A percentile compares a stretch with the other conserved stretches of the same genome.
phyloP scores from a whole-genome alignment of 2,329 filamentous ascomycete genomes.

The Cladosporium phlei region DNA sequence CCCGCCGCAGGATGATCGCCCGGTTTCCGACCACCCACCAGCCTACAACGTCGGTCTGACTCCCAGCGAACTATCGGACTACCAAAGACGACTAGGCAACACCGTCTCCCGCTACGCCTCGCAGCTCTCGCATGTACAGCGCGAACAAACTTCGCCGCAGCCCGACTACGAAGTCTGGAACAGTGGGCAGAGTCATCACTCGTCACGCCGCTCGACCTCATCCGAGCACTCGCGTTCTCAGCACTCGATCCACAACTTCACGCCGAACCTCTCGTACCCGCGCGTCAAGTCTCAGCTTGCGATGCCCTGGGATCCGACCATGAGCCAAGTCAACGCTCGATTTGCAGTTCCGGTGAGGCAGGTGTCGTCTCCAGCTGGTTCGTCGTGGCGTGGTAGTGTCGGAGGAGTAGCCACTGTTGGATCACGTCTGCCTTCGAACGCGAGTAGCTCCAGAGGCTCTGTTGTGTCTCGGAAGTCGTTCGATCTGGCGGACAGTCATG shows the following conservation, averaged over 20 bases:
- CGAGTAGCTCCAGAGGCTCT: neutral
- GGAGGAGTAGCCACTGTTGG: too few species aligned
- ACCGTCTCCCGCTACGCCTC: constrained; percentile 6
- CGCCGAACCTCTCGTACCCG: neutral
- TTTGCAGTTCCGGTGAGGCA: too few species aligned
- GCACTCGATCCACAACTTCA: neutral
- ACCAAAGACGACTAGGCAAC: neutral
- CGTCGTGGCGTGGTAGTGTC: too few species aligned
- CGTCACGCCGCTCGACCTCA: neutral
- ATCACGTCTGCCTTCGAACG: too few species aligned
- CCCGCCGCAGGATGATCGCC: neutral
- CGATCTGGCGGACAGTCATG: neutral
- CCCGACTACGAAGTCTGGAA: constrained; percentile 9
- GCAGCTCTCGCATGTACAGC: neutral
- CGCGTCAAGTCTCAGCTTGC: neutral
- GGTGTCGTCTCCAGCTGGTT: too few species aligned
- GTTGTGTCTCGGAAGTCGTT: neutral
- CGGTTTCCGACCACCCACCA: neutral
- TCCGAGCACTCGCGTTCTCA: neutral
- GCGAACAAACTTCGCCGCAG: neutral
- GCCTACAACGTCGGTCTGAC: constrained; percentile 10
- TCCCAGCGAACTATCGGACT: neutral
- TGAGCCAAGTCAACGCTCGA: neutral
- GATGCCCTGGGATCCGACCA: constrained; percentile 4
- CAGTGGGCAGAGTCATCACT: neutral